These are phyloP conservation scores for Kodamaea plutei DNA, from an alignment of 1,139 yeast genomes.

Conservation along the genomic window DNA sequence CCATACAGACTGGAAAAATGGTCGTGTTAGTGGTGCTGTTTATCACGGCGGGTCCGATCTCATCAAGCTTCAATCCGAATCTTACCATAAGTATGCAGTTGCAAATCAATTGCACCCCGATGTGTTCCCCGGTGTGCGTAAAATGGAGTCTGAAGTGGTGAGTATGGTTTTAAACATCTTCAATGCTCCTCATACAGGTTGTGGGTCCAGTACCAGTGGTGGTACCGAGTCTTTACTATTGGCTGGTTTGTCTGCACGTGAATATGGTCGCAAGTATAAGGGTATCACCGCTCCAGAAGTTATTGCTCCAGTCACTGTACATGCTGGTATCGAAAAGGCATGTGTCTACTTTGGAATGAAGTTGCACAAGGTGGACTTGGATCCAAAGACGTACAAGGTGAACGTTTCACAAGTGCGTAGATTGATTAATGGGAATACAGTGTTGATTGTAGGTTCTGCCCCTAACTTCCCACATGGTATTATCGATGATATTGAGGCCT, in stretches of 20 bases:
- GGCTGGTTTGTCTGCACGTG: constrained; percentile 84
- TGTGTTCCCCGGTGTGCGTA: constrained; percentile 92
- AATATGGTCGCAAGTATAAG: constrained; percentile 49
- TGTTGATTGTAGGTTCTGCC: constrained; percentile 84
- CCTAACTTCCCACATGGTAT: constrained; percentile 98
- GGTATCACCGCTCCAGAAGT: constrained; percentile 79
- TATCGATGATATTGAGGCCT: constrained; percentile 76
- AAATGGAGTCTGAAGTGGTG: constrained; percentile 95
- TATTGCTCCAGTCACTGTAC: constrained; percentile 83
- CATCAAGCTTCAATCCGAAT: constrained; percentile 66
- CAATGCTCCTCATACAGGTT: constrained; percentile 68
- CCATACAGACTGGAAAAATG: constrained; percentile 77
- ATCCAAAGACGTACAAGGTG: constrained; percentile 64
- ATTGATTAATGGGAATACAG: constrained; percentile 73
- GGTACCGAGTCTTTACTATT: constrained; percentile 90
- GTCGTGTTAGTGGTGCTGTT: constrained; percentile 91
- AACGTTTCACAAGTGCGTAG: constrained; percentile 58
- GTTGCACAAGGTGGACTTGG: constrained; percentile 75
- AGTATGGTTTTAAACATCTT: constrained; percentile 81
- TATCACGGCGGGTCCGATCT: constrained; percentile 88
- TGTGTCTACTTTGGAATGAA: constrained; percentile 87
- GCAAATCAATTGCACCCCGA: constrained; percentile 97
- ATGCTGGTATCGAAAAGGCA: constrained; percentile 95
- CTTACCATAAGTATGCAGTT: constrained; percentile 73
- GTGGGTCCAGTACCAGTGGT: constrained; percentile 95